These are phyloP conservation scores for Fusarium succisae DNA, from an alignment of 2,329 filamentous ascomycete genomes.

Conservation along the genomic window DNA sequence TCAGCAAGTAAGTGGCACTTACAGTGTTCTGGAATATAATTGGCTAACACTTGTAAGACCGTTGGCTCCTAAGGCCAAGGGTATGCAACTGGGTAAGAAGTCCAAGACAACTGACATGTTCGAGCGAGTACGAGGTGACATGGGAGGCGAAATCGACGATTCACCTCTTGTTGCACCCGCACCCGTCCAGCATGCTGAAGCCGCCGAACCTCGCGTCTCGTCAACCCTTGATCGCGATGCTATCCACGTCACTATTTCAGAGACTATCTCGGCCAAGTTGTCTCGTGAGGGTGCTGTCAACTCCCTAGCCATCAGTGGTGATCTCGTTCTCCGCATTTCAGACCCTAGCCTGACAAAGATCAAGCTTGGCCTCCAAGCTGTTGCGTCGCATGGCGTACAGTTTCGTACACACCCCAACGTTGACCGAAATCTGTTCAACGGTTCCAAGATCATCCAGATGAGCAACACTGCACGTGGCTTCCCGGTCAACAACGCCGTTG, in stretches of 20 bases:
- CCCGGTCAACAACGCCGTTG: conserved; percentile 92
- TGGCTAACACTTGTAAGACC: conserved; percentile 52
- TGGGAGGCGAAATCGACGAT: conserved; percentile 87
- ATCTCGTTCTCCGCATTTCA: conserved; percentile 88
- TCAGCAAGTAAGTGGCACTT: conserved; percentile 71
- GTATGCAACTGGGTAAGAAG: conserved; percentile 99
- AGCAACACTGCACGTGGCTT: conserved; percentile 89
- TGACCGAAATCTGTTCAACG: conserved; percentile 87
- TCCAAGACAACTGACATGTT: conserved; percentile 98
- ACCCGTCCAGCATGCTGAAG: conserved; percentile 59
- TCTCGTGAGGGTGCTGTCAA: conserved; percentile 88
- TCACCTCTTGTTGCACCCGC: conserved; percentile 73
- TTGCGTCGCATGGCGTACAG: conserved; percentile 83
- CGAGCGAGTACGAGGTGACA: conserved; percentile 90
- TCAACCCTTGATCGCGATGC: conserved; percentile 81
- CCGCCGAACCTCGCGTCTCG: conserved; percentile 65
- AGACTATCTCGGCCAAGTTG: conserved; percentile 89
- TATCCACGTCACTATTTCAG: conserved; percentile 87
- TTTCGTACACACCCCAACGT: conserved; percentile 98
- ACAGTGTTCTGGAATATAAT: neutral
- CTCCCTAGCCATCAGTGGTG: conserved; percentile 88
- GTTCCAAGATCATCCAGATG: conserved; percentile 85
- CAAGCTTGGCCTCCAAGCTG: conserved; percentile 81
- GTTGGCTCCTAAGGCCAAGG: conserved; percentile 85
- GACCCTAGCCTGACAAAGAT: conserved; percentile 91